Evolutionary conservation across 345 rosid species (phyloP).

Genomic region (Erucastrum elatum): DNA sequence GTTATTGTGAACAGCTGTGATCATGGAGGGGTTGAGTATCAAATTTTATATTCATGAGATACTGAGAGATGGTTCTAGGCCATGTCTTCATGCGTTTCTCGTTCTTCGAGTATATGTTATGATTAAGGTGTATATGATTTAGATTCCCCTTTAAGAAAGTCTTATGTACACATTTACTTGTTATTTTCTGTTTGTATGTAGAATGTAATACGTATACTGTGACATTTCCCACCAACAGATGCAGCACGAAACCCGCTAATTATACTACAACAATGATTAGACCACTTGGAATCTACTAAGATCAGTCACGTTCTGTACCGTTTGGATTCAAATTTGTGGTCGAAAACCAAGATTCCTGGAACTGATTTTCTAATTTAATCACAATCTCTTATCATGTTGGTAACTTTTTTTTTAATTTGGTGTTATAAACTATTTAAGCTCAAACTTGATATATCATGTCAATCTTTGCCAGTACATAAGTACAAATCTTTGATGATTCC

Average conservation of each 20-base stretch:
- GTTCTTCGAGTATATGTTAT: not conserved
- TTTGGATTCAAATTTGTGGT: not conserved
- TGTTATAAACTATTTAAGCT: not conserved
- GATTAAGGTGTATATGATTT: not conserved
- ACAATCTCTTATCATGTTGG: not conserved
- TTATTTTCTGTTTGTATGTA: not conserved
- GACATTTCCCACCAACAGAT: not conserved
- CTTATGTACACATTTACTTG: not conserved
- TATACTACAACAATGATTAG: not conserved
- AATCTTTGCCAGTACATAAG: not conserved
- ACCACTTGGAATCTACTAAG: not conserved
- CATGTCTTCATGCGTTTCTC: not conserved
- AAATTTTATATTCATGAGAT: not conserved
- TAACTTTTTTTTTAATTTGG: not conserved
- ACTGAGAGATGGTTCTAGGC: not conserved
- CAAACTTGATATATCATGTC: not conserved
- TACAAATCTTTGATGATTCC: not conserved
- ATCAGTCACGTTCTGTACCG: not conserved
- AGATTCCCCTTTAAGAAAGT: not conserved
- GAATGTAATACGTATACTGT: not conserved
- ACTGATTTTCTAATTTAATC: not conserved
- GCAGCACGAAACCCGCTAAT: not conserved
- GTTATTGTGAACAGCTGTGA: not conserved
- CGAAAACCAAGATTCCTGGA: not conserved
- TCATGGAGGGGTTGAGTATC: not conserved